Evolutionary conservation across 441 rosid species (phyloP), one percentile per base, ranked within the genome.

Genomic region (Brassica hybrid): DNA sequence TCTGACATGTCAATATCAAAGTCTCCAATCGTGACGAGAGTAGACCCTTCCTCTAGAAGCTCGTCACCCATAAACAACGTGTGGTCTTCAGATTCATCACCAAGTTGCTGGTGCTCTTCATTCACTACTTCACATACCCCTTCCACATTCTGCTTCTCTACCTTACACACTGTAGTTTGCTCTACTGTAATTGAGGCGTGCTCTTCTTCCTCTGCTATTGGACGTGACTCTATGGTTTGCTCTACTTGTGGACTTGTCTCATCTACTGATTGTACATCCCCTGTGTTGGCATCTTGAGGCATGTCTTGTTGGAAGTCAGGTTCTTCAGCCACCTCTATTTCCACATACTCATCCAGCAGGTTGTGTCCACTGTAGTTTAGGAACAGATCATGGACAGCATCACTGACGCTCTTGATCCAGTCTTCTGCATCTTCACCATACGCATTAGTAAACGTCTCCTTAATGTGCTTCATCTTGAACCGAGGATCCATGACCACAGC

Each of bases 401-500:
- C 96, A 85, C 89, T 91, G 81, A 90, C 88, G 25, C 64, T 73
- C 84, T 85, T 86, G 75, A 87, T 82, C 93, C 93, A 91, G 48
- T 71, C 81, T 50, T 83, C 91, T 27, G 92, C 91, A 80, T 94
- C 94, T 59, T 94, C 92, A 17, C 94, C 96, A 71, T 86, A 94
- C 41, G 89, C 82, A 84, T 81, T 90, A 21, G 89, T 56, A 82
- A 91, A 94, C 79, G 90, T 90, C 78, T 91, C 88, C 71, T 91
- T 91, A 17, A 94, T 81, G 66, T 91, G 91, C 85, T 86, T 91
- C 96, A 94, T 87, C 79, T 94, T 91, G 84, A 87, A 94, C 73
- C 98, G 90, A 2, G 98, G 98, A 86, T 94, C 98, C 84, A 94
- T 86, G 54, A 90, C 91, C 54, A 91, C 96, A 11, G 97, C 97